Evolutionary conservation across 805 yeast species (phyloP).

Genomic region (Ogataea methanolica): DNA sequence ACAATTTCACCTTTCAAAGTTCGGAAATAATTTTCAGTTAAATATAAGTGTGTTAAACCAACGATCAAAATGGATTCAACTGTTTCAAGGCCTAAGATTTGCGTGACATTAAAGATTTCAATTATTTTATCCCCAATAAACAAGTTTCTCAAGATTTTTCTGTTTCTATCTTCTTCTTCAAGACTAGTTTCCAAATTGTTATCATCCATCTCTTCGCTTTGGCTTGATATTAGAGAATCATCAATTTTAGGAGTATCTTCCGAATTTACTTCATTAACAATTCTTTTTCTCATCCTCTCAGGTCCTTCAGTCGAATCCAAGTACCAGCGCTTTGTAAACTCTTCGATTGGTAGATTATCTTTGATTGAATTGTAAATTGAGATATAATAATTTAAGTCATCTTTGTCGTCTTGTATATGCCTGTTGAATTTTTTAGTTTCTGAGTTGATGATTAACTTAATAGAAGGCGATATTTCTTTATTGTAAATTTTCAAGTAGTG

Average conservation of each 20-base stretch:
- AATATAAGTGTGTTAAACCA: conserved; percentile 60
- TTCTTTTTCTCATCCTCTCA: conserved; percentile 59
- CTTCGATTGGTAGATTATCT: conserved; percentile 25
- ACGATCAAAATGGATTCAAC: conserved; percentile 69
- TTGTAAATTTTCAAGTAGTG: conserved; percentile 2
- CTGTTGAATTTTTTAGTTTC: conserved; percentile 50
- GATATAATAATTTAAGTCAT: conserved; percentile 47
- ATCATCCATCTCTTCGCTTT: conserved; percentile 14
- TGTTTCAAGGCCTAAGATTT: conserved; percentile 71
- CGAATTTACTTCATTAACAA: conserved; percentile 39
- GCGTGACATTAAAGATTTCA: conserved; percentile 72
- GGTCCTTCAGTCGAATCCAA: conserved; percentile 68
- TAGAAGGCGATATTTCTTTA: conserved; percentile 32
- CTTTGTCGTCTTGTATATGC: conserved; percentile 60
- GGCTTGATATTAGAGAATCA: conserved; percentile 39
- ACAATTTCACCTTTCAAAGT: conserved; percentile 50
- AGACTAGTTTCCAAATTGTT: conserved; percentile 22
- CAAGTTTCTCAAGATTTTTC: conserved; percentile 68
- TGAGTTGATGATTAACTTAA: conserved; percentile 34
- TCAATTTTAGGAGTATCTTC: conserved; percentile 2
- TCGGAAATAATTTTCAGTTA: conserved; percentile 66
- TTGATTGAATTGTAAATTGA: conserved; percentile 45
- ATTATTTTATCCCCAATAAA: conserved; percentile 65
- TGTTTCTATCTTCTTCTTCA: conserved; percentile 59
- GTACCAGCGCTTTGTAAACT: conserved; percentile 33